Evolutionary conservation across 2,329 filamentous ascomycete species (phyloP).

Genomic region (Pyricularia pennisetigena): DNA sequence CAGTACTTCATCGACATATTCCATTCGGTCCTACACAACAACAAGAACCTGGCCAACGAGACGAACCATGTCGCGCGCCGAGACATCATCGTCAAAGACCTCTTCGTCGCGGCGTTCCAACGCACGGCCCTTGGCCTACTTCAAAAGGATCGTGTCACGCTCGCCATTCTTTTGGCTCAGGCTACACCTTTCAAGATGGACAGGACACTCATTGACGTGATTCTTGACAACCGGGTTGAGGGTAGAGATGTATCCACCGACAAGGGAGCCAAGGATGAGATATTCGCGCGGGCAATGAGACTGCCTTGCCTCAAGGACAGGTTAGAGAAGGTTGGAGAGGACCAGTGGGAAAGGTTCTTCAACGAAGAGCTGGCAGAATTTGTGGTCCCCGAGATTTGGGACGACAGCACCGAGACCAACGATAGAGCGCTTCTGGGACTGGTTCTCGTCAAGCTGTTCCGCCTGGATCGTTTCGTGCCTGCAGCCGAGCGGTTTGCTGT

Average conservation of each 20-base stretch:
- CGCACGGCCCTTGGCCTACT: constrained; percentile 87
- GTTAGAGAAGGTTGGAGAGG: constrained; percentile 49
- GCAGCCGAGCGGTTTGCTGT: constrained; percentile 84
- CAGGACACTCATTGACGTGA: constrained; percentile 73
- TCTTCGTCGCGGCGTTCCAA: constrained; percentile 87
- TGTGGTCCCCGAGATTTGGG: constrained; percentile 68
- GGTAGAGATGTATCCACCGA: constrained; percentile 72
- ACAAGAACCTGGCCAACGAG: constrained; percentile 60
- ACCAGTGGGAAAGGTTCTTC: constrained; percentile 75
- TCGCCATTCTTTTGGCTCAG: constrained; percentile 91
- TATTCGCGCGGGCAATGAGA: constrained; percentile 57
- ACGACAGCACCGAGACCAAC: constrained; percentile 49
- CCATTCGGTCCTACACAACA: constrained; percentile 76
- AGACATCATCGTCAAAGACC: constrained; percentile 80
- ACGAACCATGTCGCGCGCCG: constrained; percentile 70
- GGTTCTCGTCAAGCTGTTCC: constrained; percentile 85
- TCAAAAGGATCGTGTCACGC: constrained; percentile 87
- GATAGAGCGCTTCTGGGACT: constrained; percentile 77
- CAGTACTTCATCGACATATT: constrained; percentile 99
- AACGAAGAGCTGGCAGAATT: constrained; percentile 80
- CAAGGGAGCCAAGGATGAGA: constrained; percentile 49
- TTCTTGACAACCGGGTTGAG: constrained; percentile 69
- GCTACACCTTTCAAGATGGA: constrained; percentile 96
- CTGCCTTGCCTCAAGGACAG: constrained; percentile 65
- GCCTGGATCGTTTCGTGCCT: constrained; percentile 90